Evolutionary conservation across 306 rosid species (phyloP).

Genomic region (Quercus rubra): DNA sequence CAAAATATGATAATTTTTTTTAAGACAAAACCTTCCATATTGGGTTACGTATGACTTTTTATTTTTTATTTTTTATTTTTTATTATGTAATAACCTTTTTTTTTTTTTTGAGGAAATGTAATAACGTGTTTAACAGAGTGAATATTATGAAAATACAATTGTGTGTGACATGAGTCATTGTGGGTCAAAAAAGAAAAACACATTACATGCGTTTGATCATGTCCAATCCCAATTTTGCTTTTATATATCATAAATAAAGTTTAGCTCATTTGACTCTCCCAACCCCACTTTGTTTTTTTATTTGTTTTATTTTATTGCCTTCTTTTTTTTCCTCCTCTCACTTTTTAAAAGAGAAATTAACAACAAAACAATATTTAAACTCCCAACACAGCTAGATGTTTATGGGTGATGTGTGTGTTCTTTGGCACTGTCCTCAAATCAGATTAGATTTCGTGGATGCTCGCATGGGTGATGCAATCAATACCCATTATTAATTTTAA

Average conservation of each 20-base stretch:
- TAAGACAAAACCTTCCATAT: too few relatives aligned
- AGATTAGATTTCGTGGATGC: slow-evolving; percentile 15
- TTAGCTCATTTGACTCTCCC: too few relatives aligned
- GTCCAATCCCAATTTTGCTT: too few relatives aligned
- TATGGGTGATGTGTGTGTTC: slow-evolving; percentile 25
- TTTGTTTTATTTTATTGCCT: too few relatives aligned
- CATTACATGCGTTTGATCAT: neutral
- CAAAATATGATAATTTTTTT: too few relatives aligned
- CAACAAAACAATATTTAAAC: neutral
- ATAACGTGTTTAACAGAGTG: too few relatives aligned
- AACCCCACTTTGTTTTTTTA: neutral
- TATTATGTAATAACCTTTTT: too few relatives aligned
- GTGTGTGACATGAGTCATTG: neutral
- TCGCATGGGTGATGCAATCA: slow-evolving; percentile 22
- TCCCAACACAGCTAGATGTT: slow-evolving; percentile 21
- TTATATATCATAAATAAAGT: too few relatives aligned
- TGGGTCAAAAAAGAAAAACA: neutral
- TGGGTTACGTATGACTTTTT: too few relatives aligned
- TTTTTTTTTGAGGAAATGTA: too few relatives aligned
- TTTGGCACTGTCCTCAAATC: slow-evolving; percentile 11
- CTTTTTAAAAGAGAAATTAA: neutral
- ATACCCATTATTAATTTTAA: neutral
- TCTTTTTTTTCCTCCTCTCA: neutral
- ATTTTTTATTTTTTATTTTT: too few relatives aligned
- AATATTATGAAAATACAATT: neutral